These are phyloP conservation scores for Polygonum maritimum DNA, from an alignment of 148 eudicot genomes.

Conservation along the genomic window DNA sequence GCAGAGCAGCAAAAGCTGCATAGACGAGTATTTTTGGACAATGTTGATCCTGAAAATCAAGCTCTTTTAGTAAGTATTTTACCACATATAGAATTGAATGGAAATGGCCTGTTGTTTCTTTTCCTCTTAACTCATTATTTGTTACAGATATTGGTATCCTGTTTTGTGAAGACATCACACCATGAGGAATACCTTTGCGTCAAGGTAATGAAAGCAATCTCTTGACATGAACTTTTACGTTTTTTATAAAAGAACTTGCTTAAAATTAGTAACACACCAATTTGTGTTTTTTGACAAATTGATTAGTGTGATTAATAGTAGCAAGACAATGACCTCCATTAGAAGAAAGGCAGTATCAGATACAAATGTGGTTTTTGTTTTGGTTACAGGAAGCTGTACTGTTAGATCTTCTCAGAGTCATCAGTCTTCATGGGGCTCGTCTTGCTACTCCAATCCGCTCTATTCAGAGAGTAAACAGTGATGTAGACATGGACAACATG, in stretches of 20 bases:
- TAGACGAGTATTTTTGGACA: constrained; percentile 76
- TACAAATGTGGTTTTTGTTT: background rate
- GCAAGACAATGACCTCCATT: background rate
- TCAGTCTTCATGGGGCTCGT: constrained; percentile 74
- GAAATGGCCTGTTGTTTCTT: constrained; percentile 1
- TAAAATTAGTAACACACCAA: background rate
- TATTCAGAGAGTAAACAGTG: constrained; percentile 50
- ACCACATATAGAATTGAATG: background rate
- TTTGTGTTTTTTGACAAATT: background rate
- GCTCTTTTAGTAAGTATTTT: constrained; percentile 55
- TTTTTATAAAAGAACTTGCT: background rate
- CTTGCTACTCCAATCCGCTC: constrained; percentile 90
- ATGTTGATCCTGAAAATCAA: constrained; percentile 73
- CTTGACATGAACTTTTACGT: background rate
- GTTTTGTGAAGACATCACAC: constrained; percentile 86
- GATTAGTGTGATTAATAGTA: background rate
- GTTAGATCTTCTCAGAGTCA: constrained; percentile 76
- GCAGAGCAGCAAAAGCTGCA: constrained; percentile 86
- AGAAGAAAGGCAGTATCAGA: background rate
- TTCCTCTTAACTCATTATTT: background rate
- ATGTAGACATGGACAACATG: constrained; percentile 45
- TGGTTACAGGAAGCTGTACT: constrained; percentile 82
- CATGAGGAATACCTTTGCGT: constrained; percentile 74
- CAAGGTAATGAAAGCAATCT: constrained; percentile 35
- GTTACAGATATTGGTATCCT: constrained; percentile 63